Evolutionary conservation across 2,329 filamentous ascomycete genomes (phyloP).

Genomic region (Apiospora saccharicola): DNA sequence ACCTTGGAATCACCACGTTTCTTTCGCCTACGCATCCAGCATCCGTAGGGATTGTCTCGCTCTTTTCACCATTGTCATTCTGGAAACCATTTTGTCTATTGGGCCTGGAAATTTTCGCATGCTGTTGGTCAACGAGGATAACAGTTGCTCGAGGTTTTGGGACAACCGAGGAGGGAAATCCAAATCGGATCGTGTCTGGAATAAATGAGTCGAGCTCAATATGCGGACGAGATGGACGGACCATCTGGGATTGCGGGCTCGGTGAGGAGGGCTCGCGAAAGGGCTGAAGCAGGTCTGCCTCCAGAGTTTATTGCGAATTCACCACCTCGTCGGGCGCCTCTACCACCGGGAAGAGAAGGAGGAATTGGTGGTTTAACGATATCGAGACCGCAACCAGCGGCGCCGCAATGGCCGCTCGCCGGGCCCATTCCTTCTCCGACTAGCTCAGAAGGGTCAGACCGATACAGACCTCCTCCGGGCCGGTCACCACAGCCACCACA

Average conservation of each 20-base stretch:
- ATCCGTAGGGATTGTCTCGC: slow-evolving; percentile 36
- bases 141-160: neutral
- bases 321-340: slow-evolving; percentile 41
- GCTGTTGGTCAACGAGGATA: slow-evolving; percentile 2
- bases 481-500: slow-evolving; percentile 60
- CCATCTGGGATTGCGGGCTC: slow-evolving; percentile 54
- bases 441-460: slow-evolving; percentile 41
- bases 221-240: slow-evolving; percentile 62
- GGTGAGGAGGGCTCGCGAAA: slow-evolving; percentile 62
- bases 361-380: slow-evolving; percentile 47
- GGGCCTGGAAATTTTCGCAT: slow-evolving; percentile 19
- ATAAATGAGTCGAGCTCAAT: slow-evolving; percentile 63
- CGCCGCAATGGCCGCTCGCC: slow-evolving; percentile 48
- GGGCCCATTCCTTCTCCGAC: slow-evolving; percentile 38
- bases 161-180: slow-evolving; percentile 21
- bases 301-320: slow-evolving; percentile 31
- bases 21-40: slow-evolving; percentile 28
- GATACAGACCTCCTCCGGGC: slow-evolving; percentile 60
- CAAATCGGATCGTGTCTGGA: slow-evolving; percentile 29
- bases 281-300: slow-evolving; percentile 51
- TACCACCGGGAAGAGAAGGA: slow-evolving; percentile 45
- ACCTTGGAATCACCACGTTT: neutral
- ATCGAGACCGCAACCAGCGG: slow-evolving; percentile 51
- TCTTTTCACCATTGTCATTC: slow-evolving; percentile 33
- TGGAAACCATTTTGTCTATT: slow-evolving; percentile 30